A percentile compares a stretch with the other conserved stretches of the same genome.
Evolutionary conservation across 345 rosid genomes (phyloP).

Genomic region (Erodium maritimum): DNA sequence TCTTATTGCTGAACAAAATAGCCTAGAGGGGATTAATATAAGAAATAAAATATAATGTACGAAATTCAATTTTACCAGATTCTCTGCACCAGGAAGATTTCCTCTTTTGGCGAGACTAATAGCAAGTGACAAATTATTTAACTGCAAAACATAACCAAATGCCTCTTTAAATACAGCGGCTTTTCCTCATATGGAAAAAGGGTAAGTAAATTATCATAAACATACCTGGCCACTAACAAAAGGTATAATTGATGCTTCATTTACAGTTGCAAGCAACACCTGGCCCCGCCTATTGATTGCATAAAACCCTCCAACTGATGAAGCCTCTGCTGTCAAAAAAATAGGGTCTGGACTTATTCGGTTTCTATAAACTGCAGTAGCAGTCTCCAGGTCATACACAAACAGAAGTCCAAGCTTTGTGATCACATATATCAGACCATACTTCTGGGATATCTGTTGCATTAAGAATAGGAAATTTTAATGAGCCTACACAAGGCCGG

Average conservation of each 20-base stretch:
- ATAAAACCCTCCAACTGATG: conserved; percentile 84
- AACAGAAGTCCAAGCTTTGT: conserved; percentile 95
- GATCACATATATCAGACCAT: conserved; percentile 78
- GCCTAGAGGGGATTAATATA: neutral
- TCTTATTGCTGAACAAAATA: no score
- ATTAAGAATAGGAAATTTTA: conserved; percentile 7
- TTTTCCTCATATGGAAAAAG: no score
- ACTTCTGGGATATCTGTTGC: conserved; percentile 88
- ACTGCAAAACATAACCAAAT: conserved; percentile 29
- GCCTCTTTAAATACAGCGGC: conserved; percentile 5
- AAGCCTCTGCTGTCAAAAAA: conserved; percentile 94
- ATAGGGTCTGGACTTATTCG: conserved; percentile 98
- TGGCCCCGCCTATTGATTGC: conserved; percentile 86
- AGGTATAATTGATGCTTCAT: conserved; percentile 87
- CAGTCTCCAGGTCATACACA: conserved; percentile 97
- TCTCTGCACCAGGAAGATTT: conserved; percentile 99
- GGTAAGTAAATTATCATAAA: neutral
- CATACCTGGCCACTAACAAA: conserved; percentile 96
- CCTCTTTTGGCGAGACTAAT: conserved; percentile 98
- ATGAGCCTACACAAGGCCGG: conserved; percentile 5
- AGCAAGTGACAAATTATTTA: conserved; percentile 96
- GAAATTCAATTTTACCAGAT: conserved; percentile 42
- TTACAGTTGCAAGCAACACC: conserved; percentile 80
- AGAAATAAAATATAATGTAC: neutral
- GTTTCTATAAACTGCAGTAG: conserved; percentile 91